Percentiles rank a stretch among this genome's conserved stretches.
These are phyloP conservation scores for Brassica balearica DNA, from an alignment of 441 rosid species.

Conservation along the genomic window DNA sequence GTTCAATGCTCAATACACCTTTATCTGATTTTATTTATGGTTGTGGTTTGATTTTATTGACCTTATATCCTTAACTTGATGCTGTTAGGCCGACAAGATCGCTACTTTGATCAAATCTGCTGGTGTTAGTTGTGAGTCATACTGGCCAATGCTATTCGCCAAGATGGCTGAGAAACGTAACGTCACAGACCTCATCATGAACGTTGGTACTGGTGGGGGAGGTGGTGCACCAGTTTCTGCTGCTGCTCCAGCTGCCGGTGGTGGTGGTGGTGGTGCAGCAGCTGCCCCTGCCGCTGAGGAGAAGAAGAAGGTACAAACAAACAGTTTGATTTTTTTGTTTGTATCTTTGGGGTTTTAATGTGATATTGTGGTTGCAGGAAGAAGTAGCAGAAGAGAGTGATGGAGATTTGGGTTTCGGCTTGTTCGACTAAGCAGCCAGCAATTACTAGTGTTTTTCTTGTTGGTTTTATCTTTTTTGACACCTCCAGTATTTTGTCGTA, in stretches of 20 bases:
- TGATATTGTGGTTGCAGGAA: not conserved
- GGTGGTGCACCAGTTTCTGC: not conserved
- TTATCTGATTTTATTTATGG: not conserved
- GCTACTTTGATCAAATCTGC: not conserved
- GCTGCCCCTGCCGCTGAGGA: slow-evolving; percentile 4
- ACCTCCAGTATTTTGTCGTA: too few relatives aligned
- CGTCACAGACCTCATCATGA: slow-evolving; percentile 63
- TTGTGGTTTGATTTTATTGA: not conserved
- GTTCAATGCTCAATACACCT: too few relatives aligned
- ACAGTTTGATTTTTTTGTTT: too few relatives aligned
- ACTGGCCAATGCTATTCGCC: slow-evolving; percentile 83
- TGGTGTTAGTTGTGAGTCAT: slow-evolving; percentile 50
- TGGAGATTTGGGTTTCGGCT: not conserved
- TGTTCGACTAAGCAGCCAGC: not conserved
- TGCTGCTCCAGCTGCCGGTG: not conserved
- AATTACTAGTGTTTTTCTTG: not conserved
- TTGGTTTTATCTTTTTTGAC: too few relatives aligned
- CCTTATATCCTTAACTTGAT: not conserved
- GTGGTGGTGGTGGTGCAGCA: not conserved
- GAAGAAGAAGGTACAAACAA: slow-evolving; percentile 1
- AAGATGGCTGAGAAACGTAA: slow-evolving; percentile 72
- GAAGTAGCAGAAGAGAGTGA: not conserved
- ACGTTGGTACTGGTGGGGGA: slow-evolving; percentile 42
- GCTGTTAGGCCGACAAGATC: not conserved
- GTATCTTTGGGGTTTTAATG: not conserved